Conservation (phyloP, 768 basidiomycete genomes). For the Tephrocybe sp. region DNA sequence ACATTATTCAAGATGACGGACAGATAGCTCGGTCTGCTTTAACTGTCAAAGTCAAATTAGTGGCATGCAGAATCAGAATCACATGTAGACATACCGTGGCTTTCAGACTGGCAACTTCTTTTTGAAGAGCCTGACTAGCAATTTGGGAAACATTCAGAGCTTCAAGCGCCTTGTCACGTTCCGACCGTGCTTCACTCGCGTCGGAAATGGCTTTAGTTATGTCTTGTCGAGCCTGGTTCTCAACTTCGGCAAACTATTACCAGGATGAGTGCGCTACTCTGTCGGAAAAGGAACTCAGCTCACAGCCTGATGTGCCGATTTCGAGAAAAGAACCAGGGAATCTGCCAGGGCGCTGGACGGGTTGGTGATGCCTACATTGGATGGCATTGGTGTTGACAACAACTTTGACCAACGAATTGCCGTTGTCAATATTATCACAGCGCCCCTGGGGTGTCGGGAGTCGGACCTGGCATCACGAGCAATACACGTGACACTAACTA, state of each 20-base stretch:
- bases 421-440: too few species aligned
- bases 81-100: conserved; percentile 42
- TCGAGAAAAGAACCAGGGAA: conserved; percentile 23
- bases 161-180: conserved; percentile 47
- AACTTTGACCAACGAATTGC: not conserved
- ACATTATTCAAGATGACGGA: conserved; percentile 25
- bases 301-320: conserved; percentile 23
- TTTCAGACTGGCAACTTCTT: conserved; percentile 35
- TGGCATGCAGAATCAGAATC: conserved; percentile 5
- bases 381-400: conserved; percentile 10
- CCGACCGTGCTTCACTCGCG: conserved; percentile 42
- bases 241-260: conserved; percentile 49
- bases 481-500: too few species aligned
- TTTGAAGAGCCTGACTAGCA: conserved; percentile 49
- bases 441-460: too few species aligned
- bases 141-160: conserved; percentile 41
- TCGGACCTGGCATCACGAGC: too few species aligned
- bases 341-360: conserved; percentile 20
- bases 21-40: conserved; percentile 55
- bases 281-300: not conserved
- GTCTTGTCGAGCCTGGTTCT: conserved; percentile 54
- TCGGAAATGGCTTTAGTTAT: conserved; percentile 48
- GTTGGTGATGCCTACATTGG: conserved; percentile 7
- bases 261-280: not conserved
- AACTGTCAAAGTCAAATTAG: conserved; percentile 33